phyloP scores from a whole-genome alignment of 2,329 filamentous ascomycete species.

The Aspergillus fijiensis region DNA sequence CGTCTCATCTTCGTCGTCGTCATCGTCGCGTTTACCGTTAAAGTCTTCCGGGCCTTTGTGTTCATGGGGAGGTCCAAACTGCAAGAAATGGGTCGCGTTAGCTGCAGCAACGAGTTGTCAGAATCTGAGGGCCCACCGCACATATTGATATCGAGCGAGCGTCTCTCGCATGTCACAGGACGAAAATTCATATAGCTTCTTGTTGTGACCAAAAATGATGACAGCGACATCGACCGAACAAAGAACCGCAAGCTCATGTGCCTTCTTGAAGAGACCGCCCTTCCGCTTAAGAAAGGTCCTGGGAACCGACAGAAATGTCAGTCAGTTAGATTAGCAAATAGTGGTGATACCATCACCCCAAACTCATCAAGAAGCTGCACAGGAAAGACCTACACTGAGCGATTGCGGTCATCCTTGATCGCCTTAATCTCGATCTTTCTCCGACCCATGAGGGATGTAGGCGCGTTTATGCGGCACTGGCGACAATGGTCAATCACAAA shows the following conservation, averaged over 20 bases:
- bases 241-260: constrained; percentile 94
- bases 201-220: constrained; percentile 98
- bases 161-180: constrained; percentile 91
- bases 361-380: not conserved
- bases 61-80: constrained; percentile 92
- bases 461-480: constrained; percentile 12
- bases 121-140: constrained; percentile 51
- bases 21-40: constrained; percentile 70
- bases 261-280: constrained; percentile 98
- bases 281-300: constrained; percentile 99
- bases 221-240: constrained; percentile 98
- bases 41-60: constrained; percentile 96
- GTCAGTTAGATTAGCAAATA: not conserved
- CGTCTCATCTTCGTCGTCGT: constrained; percentile 77
- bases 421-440: constrained; percentile 99
- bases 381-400: constrained; percentile 76
- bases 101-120: constrained; percentile 7
- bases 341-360: constrained; percentile 6
- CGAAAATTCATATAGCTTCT: constrained; percentile 98
- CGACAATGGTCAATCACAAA: constrained; percentile 3
- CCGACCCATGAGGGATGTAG: constrained; percentile 69
- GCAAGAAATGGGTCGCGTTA: constrained; percentile 25
- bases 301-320: constrained; percentile 3
- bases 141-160: constrained; percentile 84
- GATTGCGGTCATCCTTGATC: constrained; percentile 97